These are phyloP conservation scores for Camellia japonica DNA, from an alignment of 148 eudicot species.

Conservation along the genomic window DNA sequence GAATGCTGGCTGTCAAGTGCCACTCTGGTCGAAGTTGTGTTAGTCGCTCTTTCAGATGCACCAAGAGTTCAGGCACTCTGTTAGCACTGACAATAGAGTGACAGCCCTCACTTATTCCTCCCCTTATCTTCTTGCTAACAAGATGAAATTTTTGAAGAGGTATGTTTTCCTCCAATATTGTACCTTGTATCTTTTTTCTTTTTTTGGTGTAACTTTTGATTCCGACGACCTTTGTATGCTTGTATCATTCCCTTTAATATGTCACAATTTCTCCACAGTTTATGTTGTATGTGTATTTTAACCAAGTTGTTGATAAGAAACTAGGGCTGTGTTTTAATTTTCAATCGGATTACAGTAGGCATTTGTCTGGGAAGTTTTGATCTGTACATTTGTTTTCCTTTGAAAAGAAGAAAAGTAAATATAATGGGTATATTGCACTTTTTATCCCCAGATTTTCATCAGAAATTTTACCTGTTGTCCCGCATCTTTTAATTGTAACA, in stretches of 20 bases:
- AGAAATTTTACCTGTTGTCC: no score
- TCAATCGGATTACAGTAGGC: not conserved
- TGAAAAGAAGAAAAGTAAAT: no score
- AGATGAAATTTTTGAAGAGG: not conserved
- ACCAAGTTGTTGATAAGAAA: not conserved
- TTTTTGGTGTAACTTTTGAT: not conserved
- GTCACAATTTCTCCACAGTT: not conserved
- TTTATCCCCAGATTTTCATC: no score
- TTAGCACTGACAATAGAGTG: not conserved
- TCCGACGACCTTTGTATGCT: not conserved
- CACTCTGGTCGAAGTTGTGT: not conserved
- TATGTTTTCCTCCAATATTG: no score
- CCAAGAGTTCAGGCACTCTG: not conserved
- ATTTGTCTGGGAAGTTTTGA: no score
- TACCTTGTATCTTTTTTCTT: not conserved
- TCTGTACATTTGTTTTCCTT: no score
- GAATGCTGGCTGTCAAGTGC: not conserved
- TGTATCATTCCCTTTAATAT: not conserved
- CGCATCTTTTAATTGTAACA: no score
- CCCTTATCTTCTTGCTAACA: not conserved
- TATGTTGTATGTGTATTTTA: not conserved
- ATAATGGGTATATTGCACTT: no score
- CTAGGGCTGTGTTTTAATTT: not conserved
- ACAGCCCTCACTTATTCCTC: not conserved
- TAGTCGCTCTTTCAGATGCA: not conserved